phyloP scores from a whole-genome alignment of 73 alveolate species.

The Stentor coeruleus region DNA sequence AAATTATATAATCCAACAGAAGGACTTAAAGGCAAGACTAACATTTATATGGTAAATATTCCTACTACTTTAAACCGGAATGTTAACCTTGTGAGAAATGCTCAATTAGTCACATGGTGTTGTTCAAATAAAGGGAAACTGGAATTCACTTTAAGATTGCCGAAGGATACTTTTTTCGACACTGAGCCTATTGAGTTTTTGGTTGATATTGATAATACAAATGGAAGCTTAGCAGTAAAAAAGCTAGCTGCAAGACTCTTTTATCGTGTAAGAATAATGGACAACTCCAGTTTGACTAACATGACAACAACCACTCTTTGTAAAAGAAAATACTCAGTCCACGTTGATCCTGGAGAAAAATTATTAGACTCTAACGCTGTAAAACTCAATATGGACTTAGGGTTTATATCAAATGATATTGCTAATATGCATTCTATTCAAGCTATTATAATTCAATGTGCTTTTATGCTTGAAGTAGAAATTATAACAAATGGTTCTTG shows the following conservation, averaged over 20 bases:
- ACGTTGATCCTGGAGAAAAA: conserved; percentile 8
- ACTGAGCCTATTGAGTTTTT: too few species aligned
- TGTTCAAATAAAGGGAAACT: not conserved
- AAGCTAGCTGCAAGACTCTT: not conserved
- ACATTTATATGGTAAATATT: not conserved
- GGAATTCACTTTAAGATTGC: not conserved
- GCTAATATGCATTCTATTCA: not conserved
- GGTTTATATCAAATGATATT: not conserved
- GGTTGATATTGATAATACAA: conserved; percentile 1
- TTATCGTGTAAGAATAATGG: not conserved
- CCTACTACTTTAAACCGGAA: not conserved
- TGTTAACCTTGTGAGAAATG: not conserved
- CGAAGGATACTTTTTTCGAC: too few species aligned
- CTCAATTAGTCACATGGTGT: not conserved
- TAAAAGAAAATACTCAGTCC: not conserved
- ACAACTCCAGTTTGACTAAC: too few species aligned
- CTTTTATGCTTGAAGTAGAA: not conserved
- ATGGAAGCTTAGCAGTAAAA: not conserved
- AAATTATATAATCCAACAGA: not conserved
- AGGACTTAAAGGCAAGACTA: not conserved
- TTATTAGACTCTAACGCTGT: not conserved
- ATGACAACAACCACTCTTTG: not conserved
- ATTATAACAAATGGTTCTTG: not conserved
- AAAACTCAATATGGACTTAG: not conserved
- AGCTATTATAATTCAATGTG: not conserved